These are phyloP conservation scores for Ilex aquifolium DNA, from an alignment of 257 asterid species.

Conservation along the genomic window DNA sequence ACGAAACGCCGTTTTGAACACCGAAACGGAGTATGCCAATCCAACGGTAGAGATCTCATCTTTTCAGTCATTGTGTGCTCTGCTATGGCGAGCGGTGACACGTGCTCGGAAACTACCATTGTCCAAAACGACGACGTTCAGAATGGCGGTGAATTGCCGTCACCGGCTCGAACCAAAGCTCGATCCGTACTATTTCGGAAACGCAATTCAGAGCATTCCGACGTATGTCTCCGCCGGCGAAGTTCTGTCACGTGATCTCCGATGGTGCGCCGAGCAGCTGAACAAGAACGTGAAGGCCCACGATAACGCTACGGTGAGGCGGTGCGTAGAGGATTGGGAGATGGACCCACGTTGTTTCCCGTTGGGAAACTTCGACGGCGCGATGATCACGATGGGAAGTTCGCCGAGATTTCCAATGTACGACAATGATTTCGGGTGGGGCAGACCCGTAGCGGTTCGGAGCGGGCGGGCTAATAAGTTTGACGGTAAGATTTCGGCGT, in stretches of 20 bases:
- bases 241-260: constrained; percentile 19
- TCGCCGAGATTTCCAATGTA: constrained; percentile 40
- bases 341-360: constrained; percentile 31
- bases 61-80: constrained; percentile 31
- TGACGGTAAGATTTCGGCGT: constrained; percentile 32
- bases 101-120: constrained; percentile 28
- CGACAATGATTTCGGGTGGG: constrained; percentile 46
- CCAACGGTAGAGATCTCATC: constrained; percentile 23
- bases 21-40: neutral
- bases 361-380: constrained; percentile 34
- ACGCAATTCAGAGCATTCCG: constrained; percentile 37
- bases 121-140: constrained; percentile 25
- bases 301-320: constrained; percentile 19
- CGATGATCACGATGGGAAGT: constrained; percentile 38
- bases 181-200: constrained; percentile 30
- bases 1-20: no score
- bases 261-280: constrained; percentile 38
- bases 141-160: constrained; percentile 10
- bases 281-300: constrained; percentile 24
- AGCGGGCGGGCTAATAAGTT: constrained; percentile 33
- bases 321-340: constrained; percentile 30
- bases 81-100: constrained; percentile 40
- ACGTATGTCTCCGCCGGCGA: constrained; percentile 32
- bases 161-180: constrained; percentile 32
- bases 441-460: constrained; percentile 32